Evolutionary conservation across 108 stramenopile species (phyloP), one percentile per base, ranked within the genome.

Genomic region (Skeletonema grethae): DNA sequence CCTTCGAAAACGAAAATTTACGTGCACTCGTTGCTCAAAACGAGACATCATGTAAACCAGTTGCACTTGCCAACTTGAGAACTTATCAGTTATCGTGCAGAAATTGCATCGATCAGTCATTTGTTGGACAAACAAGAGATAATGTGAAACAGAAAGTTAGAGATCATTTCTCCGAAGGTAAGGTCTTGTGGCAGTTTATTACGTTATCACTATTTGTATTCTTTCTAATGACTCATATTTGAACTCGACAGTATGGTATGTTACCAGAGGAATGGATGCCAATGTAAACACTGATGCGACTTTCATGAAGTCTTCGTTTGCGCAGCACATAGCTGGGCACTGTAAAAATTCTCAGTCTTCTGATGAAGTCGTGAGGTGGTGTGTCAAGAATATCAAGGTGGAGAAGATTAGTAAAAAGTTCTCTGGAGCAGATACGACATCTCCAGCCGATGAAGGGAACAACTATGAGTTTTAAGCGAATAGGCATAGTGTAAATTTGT

Each of bases 81-180:
- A 48, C 46, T 0, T 48, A 48, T 20, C 46, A 48, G 46, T 18
- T 48, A 18, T 48, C 46, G 46, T 48, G 46, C 46, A 48, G 46
- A 12, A 48, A 48, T 18, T 48, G 46, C 46, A 48, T 48, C 18
- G 46, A 48, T 6, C 46, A 48, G 18, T 48, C 46, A 18, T 48
- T 18, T 48, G 46, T 48, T 20, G 46, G 46, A 18, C 46, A 48
- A 18, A 48, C 46, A 48, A 48, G 12, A 48, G 46, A 48, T 6
- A 18, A 48, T 20, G 46, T 48, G 46, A 48, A 48, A 12, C 46
- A 48, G 46, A 48, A 48, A 48, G 46, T 48, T 48, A 48, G 46
- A 48, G 46, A 48, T 18, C 46, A 48, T 20, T 48, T 48, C 46
- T 48, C 46, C 0, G 46, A 48, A 12, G 38, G 38, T 39, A 39